Percentiles rank a stretch among this genome's conserved stretches.
These are phyloP conservation scores for Mycena polygramma DNA, from an alignment of 768 basidiomycete genomes.

Conservation along the genomic window DNA sequence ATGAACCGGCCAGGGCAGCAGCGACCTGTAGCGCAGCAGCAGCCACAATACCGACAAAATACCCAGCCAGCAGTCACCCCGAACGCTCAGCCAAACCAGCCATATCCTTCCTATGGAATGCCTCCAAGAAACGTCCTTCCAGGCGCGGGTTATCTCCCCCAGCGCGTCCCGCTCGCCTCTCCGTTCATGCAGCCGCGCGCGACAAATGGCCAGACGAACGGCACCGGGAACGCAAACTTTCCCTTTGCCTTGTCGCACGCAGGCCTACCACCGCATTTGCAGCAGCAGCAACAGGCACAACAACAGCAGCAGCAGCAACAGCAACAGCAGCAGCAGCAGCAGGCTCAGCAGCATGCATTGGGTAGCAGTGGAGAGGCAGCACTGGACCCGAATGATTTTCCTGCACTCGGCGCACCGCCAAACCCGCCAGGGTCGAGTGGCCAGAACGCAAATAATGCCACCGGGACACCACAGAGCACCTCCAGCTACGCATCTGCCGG, in stretches of 20 bases:
- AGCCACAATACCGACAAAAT: conserved; percentile 36
- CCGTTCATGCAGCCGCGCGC: conserved; percentile 75
- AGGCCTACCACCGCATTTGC: conserved; percentile 56
- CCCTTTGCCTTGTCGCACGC: conserved; percentile 69
- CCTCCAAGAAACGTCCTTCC: conserved; percentile 70
- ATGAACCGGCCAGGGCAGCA: conserved; percentile 36
- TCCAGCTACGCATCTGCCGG: conserved; percentile 64
- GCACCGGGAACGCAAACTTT: conserved; percentile 67
- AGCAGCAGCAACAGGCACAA: conserved; percentile 66
- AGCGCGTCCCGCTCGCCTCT: conserved; percentile 70
- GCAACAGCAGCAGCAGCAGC: conserved; percentile 63
- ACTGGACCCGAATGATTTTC: conserved; percentile 89
- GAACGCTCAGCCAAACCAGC: conserved; percentile 44
- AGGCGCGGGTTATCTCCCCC: conserved; percentile 64
- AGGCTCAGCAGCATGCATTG: conserved; percentile 61
- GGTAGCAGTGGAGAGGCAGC: conserved; percentile 80
- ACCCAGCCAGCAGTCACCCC: conserved; percentile 26
- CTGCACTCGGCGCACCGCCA: conserved; percentile 81
- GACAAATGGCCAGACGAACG: conserved; percentile 33
- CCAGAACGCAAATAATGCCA: conserved; percentile 55
- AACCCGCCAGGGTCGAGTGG: conserved; percentile 50
- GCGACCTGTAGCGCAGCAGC: conserved; percentile 31
- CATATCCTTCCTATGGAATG: conserved; percentile 67
- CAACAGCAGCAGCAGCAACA: conserved; percentile 58
- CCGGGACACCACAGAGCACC: conserved; percentile 46